Evolutionary conservation across 345 rosid species (phyloP), one percentile per base, ranked within the genome.

Genomic region (Euphorbia peplus): DNA sequence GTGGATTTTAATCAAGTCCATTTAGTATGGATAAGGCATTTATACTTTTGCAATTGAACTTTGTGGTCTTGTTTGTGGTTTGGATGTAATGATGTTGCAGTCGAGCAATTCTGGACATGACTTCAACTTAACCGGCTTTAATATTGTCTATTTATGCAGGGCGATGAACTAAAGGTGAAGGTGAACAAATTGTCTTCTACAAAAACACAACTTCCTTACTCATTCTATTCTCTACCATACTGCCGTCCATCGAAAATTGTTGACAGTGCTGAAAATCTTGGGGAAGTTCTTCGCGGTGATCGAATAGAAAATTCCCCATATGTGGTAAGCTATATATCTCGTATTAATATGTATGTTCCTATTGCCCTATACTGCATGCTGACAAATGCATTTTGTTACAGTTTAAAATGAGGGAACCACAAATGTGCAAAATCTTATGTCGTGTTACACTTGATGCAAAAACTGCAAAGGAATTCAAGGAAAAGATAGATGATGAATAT

Each of bases 201-300:
- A 42, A 92, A 92, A 79, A 92, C 98, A 63, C 96, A 90, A 60
- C 95, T 92, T 85, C 98, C 98, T 9, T 90, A 88, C 59, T 84
- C 95, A 3, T 92, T 83, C 56, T 92, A 92, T 66, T 87, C 91
- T 62, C 85, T 92, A 10, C 87, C 86, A 13, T 86, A 83, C 59
- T 92, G 95, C 70, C 85, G 42, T 57, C 97, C 98, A 18, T 69
- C 73, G 10, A 44, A 46, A 3, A 87, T 92, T 48, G 78, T 92
- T 70, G 95, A 92, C 73, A 92, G 88, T 67, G 88, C 90, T 5
- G 98, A 92, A 82, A 92, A 92, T 83, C 96, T 90, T 15, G 96
- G 98, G 52, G 98, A 92, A 83, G 96, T 92, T 76, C 92, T 88
- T 59, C 89, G 95, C 41, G 97, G 97, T 56, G 97, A 90, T 77